Base-by-base conservation (phyloP, 2,329 filamentous ascomycete species). In the Phyllosticta citribraziliensis region DNA sequence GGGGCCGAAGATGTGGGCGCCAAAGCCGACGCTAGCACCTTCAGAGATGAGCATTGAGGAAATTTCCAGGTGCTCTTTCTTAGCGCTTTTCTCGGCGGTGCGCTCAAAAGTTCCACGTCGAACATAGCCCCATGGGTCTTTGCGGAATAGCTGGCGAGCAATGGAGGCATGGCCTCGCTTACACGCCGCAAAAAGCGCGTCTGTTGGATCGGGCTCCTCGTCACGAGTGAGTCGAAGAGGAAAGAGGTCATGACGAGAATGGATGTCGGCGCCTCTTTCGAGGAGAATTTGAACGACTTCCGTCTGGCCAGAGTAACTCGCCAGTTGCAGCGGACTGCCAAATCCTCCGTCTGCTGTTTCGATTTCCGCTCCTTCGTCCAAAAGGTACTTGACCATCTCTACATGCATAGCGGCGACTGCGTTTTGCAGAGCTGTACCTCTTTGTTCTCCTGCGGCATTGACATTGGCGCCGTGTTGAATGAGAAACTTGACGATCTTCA, bases 191-290 rank as follows among this genome's bases (percentile, higher is more conserved):
- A 27, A 27, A 27, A 27, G 25, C 25, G 25, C 25, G 8, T 27
- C 8, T 8, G 4, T 27, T n/a, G n/a, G n/a, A n/a, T n/a, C n/a
- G n/a, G n/a, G n/a, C n/a, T n/a, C n/a, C n/a, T n/a, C n/a, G n/a
- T n/a, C n/a, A n/a, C n/a, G n/a, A n/a, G n/a, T n/a, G n/a, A n/a
- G n/a, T n/a, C n/a, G n/a, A n/a, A n/a, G n/a, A n/a, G n/a, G n/a
- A n/a, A n/a, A n/a, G n/a, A 27, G 0, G 8, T 19, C 0, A 3
- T 17, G 1, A 11, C 1, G 4, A 25, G 12, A 20, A 8, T 24
- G 19, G 19, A 57, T 57, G 4, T 57, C 20, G 6, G 55, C 55
- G 22, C 55, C 55, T 0, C 27, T 14, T 25, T 51, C 35, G 2
- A 57, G 22, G 3, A 57, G 35, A 2, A 57, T 1, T 11, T 11